phyloP scores from a whole-genome alignment of 2,329 filamentous ascomycete genomes.

The Pseudogymnoascus sp. region DNA sequence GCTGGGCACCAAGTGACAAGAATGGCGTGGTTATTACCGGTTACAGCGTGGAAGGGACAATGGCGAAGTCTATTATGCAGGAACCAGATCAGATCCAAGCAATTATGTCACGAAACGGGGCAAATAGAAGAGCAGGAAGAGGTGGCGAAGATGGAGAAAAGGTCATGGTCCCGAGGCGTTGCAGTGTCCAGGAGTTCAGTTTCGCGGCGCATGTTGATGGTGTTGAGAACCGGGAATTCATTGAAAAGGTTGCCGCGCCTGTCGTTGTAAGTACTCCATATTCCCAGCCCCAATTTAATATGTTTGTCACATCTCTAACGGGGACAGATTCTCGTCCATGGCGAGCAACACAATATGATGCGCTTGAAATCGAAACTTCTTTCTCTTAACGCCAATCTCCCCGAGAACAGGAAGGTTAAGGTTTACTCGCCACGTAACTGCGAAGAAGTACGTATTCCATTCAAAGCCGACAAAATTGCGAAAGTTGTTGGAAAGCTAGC shows the following conservation, averaged over 20 bases:
- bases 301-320: slow-evolving; percentile 16
- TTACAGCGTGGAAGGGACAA: slow-evolving; percentile 96
- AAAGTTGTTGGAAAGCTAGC: slow-evolving; percentile 95
- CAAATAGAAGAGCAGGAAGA: slow-evolving; percentile 50
- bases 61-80: slow-evolving; percentile 92
- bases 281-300: background rate
- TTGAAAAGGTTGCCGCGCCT: slow-evolving; percentile 84
- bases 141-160: slow-evolving; percentile 67
- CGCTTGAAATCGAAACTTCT: slow-evolving; percentile 89
- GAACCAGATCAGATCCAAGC: slow-evolving; percentile 93
- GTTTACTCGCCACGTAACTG: slow-evolving; percentile 92
- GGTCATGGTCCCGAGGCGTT: slow-evolving; percentile 83
- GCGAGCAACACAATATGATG: slow-evolving; percentile 98
- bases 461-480: slow-evolving; percentile 88
- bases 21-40: slow-evolving; percentile 99
- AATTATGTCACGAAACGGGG: slow-evolving; percentile 71
- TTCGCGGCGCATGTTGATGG: slow-evolving; percentile 97
- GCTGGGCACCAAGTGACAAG: slow-evolving; percentile 92
- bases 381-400: slow-evolving; percentile 78
- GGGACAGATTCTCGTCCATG: slow-evolving; percentile 81
- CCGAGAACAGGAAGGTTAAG: slow-evolving; percentile 63
- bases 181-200: slow-evolving; percentile 87
- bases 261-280: slow-evolving; percentile 69
- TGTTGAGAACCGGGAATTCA: slow-evolving; percentile 91
- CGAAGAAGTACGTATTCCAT: slow-evolving; percentile 89